phyloP scores from a whole-genome alignment of 495 filamentous ascomycete species.

The Neurospora hispaniola region DNA sequence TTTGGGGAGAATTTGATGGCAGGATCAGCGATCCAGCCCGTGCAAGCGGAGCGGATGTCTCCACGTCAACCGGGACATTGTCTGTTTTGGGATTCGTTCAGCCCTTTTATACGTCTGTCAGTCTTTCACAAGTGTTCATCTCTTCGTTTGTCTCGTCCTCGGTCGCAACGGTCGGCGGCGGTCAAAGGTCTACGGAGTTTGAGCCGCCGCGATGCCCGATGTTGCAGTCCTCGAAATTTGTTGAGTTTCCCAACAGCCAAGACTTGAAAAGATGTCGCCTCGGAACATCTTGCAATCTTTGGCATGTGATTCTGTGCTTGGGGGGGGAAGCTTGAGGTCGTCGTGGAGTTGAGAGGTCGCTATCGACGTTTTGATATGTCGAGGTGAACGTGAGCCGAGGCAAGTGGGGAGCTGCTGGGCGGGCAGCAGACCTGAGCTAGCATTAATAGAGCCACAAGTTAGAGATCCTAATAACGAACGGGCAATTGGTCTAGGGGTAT shows the following conservation, averaged over 20 bases:
- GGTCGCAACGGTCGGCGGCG: neutral
- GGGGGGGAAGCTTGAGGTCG: neutral
- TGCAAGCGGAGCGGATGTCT: conserved; percentile 1
- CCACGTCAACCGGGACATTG: neutral
- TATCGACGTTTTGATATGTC: neutral
- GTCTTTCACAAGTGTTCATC: neutral
- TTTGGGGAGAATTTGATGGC: neutral
- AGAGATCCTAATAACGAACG: neutral
- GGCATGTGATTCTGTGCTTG: neutral
- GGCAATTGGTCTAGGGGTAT: conserved; percentile 36
- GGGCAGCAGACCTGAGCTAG: neutral
- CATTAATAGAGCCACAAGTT: neutral
- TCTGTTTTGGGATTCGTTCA: neutral
- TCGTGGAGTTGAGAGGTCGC: neutral
- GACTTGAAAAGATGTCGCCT: neutral
- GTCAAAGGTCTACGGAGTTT: neutral
- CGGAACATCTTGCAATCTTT: neutral
- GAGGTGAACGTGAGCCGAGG: conserved; percentile 1
- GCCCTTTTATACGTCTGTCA: neutral
- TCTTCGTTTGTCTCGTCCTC: neutral
- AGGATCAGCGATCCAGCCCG: conserved; percentile 4
- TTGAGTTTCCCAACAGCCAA: neutral
- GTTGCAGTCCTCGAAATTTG: neutral
- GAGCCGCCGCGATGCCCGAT: neutral
- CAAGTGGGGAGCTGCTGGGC: conserved; percentile 5